Conservation (phyloP, 78 protist genomes). For the Dictyostelium purpureum region DNA sequence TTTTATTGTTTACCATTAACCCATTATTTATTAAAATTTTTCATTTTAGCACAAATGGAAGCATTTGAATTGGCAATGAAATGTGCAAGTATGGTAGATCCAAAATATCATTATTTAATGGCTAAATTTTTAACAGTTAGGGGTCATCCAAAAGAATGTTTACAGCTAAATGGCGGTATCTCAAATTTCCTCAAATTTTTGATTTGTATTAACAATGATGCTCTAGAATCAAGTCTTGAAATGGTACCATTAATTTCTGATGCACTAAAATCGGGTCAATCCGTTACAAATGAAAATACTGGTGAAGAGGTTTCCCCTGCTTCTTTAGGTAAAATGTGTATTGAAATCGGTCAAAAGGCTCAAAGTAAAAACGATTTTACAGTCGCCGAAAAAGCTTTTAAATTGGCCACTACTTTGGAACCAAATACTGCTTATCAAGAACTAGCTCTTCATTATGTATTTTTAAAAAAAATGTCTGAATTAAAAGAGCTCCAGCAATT, state of each 20-base stretch:
- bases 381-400: slow-evolving; percentile 40
- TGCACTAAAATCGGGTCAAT: not conserved
- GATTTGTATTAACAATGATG: slow-evolving; percentile 42
- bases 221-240: slow-evolving; percentile 30
- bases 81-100: slow-evolving; percentile 69
- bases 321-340: slow-evolving; percentile 50
- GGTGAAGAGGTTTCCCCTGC: slow-evolving; percentile 30
- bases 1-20: slow-evolving; percentile 67
- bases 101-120: slow-evolving; percentile 69
- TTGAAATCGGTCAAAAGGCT: slow-evolving; percentile 54
- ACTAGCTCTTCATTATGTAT: slow-evolving; percentile 43
- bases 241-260: slow-evolving; percentile 29
- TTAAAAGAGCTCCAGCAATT: slow-evolving; percentile 47
- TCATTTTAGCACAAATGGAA: slow-evolving; percentile 50
- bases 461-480: slow-evolving; percentile 10
- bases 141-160: slow-evolving; percentile 53
- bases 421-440: slow-evolving; percentile 67
- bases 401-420: slow-evolving; percentile 44
- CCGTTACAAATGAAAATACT: slow-evolving; percentile 4
- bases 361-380: slow-evolving; percentile 16
- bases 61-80: slow-evolving; percentile 39
- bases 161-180: slow-evolving; percentile 33
- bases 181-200: slow-evolving; percentile 53
- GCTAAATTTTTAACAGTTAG: slow-evolving; percentile 58
- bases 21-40: slow-evolving; percentile 68